Evolutionary conservation across 768 basidiomycete genomes (phyloP), one percentile per base, ranked within the genome.

Genomic region (Pleurotus tuoliensis): DNA sequence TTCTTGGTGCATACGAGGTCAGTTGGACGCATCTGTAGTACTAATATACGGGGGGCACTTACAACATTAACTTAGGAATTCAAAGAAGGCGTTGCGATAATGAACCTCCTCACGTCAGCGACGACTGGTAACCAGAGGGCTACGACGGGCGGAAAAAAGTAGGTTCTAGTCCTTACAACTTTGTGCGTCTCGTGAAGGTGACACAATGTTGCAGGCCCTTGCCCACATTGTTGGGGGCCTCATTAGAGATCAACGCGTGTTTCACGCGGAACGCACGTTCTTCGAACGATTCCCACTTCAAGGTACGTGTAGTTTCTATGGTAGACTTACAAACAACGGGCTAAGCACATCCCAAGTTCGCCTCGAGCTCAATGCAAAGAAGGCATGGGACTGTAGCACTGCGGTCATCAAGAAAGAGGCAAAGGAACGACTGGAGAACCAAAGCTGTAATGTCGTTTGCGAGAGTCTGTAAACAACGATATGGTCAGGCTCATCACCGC

Each of bases 141-240:
- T 8, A 38, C 27, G 22, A 24, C n/a, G 13, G 48, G 18, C 24
- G 55, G 40, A 11, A 39, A 5, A 20, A 40, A 16, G 46, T 20
- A 57, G 41, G 9, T 37, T 52, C 30, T 34, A 8, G 30, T 34
- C 30, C 30, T 34, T 34, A 3, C 30, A 4, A 8, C 3, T 34
- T 8, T 34, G 11, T 34, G 30, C 8, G 8, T 3, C 30, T 34
- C 8, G 30, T 9, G 30, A 34, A 11, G 30, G 30, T 9, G 30
- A 9, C 11, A 34, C 2, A 34, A 8, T 9, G 30, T 34, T 34
- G 12, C 58, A 77, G 75, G 69, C 64, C 4, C 52, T 75, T 15
- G 51, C 47, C 4, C 12, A 58, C 54, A 57, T 79, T 49, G 65
- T 69, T 15, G 70, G 75, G 47, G 76, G 68, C 3, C 61, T 78